These are phyloP conservation scores for Gyrodon lividus DNA, from an alignment of 768 basidiomycete genomes.

Conservation along the genomic window DNA sequence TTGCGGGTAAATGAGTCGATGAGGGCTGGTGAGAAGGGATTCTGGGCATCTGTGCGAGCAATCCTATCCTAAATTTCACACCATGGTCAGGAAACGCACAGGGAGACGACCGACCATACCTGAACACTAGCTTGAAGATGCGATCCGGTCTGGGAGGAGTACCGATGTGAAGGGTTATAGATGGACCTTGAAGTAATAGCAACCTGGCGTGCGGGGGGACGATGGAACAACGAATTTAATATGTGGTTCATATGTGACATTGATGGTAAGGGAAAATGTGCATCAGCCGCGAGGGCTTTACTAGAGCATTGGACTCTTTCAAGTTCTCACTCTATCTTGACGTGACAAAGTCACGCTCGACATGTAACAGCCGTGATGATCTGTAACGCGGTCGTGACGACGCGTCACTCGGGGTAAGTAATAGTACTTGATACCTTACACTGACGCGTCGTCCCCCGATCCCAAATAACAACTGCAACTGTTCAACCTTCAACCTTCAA, in stretches of 20 bases:
- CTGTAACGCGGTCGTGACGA: conserved; percentile 16
- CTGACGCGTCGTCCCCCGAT: background rate
- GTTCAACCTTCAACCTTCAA: too few relatives aligned
- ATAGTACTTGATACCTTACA: background rate
- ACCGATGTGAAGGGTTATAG: conserved; percentile 3
- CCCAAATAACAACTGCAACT: conserved; percentile 1
- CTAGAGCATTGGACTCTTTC: too few relatives aligned
- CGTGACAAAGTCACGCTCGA: background rate
- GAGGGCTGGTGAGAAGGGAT: conserved; percentile 51
- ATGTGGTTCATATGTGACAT: background rate
- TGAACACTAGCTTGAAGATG: conserved; percentile 17
- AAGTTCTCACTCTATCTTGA: too few relatives aligned
- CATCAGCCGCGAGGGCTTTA: too few relatives aligned
- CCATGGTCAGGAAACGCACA: background rate
- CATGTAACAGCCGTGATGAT: conserved; percentile 7
- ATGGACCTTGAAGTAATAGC: background rate
- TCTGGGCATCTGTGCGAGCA: conserved; percentile 47
- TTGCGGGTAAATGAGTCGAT: conserved; percentile 65
- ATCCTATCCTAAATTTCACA: conserved; percentile 49
- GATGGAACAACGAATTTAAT: background rate
- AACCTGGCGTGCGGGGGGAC: background rate
- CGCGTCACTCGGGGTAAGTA: conserved; percentile 18
- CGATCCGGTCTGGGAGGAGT: conserved; percentile 9
- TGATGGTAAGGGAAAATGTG: background rate
- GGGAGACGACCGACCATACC: conserved; percentile 9